These are phyloP conservation scores for Sphagnum contortum DNA, from an alignment of 225 moss, liverwort and hornwort genomes.

Conservation along the genomic window DNA sequence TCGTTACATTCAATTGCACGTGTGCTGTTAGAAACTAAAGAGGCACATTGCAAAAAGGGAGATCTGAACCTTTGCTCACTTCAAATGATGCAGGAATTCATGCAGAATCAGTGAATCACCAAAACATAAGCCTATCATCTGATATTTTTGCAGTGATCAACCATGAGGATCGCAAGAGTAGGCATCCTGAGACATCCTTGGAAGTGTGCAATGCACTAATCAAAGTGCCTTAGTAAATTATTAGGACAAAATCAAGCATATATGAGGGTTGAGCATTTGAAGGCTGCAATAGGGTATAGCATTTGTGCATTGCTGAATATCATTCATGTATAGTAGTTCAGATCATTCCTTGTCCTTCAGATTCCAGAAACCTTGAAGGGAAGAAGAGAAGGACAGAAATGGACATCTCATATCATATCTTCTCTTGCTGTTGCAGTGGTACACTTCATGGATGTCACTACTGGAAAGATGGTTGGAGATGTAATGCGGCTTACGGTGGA, in stretches of 20 bases:
- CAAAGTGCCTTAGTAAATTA: not conserved
- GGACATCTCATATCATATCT: no score
- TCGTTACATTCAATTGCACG: no score
- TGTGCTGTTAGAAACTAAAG: no score
- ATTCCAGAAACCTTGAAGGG: no score
- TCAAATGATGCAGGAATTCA: conserved; percentile 30
- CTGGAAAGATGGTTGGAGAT: conserved; percentile 50
- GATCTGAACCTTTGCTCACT: not conserved
- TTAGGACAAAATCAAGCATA: not conserved
- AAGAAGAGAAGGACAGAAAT: no score
- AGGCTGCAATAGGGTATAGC: no score
- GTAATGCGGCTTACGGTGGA: conserved; percentile 49
- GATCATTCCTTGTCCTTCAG: no score
- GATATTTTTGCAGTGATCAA: conserved; percentile 52
- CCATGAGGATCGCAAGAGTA: conserved; percentile 66
- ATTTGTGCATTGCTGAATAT: no score
- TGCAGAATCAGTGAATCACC: conserved; percentile 60
- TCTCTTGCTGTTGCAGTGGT: conserved; percentile 25
- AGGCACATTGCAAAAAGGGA: not conserved
- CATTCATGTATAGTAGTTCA: no score
- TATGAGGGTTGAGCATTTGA: no score
- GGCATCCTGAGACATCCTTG: not conserved
- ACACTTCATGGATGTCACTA: conserved; percentile 47
- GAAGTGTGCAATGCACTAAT: not conserved
- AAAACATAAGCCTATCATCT: conserved; percentile 64